A percentile compares a stretch with the other conserved stretches of the same genome.
phyloP scores from a whole-genome alignment of 495 filamentous ascomycete genomes.

The Venustampulla echinocandica region DNA sequence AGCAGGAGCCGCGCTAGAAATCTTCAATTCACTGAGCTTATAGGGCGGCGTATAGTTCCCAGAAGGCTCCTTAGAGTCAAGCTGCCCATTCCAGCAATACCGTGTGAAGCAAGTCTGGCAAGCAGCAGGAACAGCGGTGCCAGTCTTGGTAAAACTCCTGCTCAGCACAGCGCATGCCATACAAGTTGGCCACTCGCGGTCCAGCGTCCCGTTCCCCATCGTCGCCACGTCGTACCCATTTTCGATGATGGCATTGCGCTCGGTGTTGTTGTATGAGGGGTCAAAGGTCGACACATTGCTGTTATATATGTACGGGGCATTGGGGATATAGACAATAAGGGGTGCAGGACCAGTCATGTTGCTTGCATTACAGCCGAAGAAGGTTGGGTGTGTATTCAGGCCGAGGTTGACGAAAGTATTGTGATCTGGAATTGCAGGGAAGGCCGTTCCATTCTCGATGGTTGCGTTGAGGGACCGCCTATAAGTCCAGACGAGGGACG shows the following conservation, averaged over 20 bases:
- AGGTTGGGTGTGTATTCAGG: slow-evolving; percentile 77
- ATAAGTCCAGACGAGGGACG: slow-evolving; percentile 74
- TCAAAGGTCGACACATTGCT: slow-evolving; percentile 72
- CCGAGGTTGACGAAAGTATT: slow-evolving; percentile 84
- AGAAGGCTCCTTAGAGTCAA: slow-evolving; percentile 33
- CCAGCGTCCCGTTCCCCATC: slow-evolving; percentile 66
- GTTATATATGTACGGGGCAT: slow-evolving; percentile 63
- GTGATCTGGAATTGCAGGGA: slow-evolving; percentile 72
- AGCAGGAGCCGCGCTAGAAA: background rate
- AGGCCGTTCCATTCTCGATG: slow-evolving; percentile 64
- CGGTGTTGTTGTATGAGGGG: slow-evolving; percentile 45
- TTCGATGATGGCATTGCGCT: slow-evolving; percentile 68
- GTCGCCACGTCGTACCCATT: slow-evolving; percentile 83
- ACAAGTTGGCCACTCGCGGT: slow-evolving; percentile 65
- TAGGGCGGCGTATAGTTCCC: slow-evolving; percentile 16
- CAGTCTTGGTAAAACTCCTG: slow-evolving; percentile 60
- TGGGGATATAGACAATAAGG: slow-evolving; percentile 84
- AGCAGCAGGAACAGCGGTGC: slow-evolving; percentile 50
- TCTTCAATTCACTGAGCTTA: slow-evolving; percentile 10
- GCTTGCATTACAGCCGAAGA: slow-evolving; percentile 78
- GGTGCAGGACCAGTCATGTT: slow-evolving; percentile 56
- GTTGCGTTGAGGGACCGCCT: slow-evolving; percentile 51
- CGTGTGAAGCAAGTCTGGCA: slow-evolving; percentile 66
- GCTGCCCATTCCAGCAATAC: slow-evolving; percentile 85
- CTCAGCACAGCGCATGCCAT: slow-evolving; percentile 85